Percentiles rank a stretch among this genome's conserved stretches.
Evolutionary conservation across 78 protist genomes (phyloP).

Genomic region (Capsaspora owczarzaki): DNA sequence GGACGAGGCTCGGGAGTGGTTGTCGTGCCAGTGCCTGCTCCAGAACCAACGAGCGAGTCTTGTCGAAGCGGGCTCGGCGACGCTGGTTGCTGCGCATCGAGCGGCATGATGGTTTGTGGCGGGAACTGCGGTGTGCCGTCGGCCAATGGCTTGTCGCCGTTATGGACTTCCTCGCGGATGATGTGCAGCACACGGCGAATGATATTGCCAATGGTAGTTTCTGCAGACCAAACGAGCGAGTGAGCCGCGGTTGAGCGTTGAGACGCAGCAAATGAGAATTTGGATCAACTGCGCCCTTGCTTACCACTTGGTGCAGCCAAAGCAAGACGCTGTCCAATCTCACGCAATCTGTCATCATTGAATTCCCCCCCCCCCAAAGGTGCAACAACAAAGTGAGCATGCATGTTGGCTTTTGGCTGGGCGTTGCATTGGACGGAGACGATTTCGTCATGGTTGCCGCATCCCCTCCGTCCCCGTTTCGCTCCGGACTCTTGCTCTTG

Average conservation of each 20-base stretch:
- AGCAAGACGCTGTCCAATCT: background rate
- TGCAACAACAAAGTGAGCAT: background rate
- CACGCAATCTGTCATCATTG: background rate
- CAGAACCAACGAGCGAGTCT: no score
- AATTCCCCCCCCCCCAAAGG: background rate
- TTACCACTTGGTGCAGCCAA: background rate
- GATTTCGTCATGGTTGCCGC: background rate
- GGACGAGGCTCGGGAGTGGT: no score
- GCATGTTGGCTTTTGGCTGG: background rate
- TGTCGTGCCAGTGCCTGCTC: no score
- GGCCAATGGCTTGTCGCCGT: no score
- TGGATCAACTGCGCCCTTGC: background rate
- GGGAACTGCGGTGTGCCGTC: no score
- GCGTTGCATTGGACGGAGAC: background rate
- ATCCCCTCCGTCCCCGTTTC: no score
- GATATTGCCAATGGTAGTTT: constrained; percentile 6
- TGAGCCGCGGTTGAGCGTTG: background rate
- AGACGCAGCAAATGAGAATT: background rate
- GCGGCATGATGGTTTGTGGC: no score
- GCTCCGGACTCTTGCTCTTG: no score
- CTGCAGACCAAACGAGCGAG: background rate
- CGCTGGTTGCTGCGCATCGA: no score
- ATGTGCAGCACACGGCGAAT: constrained; percentile 25
- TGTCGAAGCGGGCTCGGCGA: no score
- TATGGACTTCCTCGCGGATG: constrained; percentile 17